A percentile compares a stretch with the other conserved stretches of the same genome.
Conservation (phyloP, 208 protist species). For the Herpetomonas tarakana region DNA sequence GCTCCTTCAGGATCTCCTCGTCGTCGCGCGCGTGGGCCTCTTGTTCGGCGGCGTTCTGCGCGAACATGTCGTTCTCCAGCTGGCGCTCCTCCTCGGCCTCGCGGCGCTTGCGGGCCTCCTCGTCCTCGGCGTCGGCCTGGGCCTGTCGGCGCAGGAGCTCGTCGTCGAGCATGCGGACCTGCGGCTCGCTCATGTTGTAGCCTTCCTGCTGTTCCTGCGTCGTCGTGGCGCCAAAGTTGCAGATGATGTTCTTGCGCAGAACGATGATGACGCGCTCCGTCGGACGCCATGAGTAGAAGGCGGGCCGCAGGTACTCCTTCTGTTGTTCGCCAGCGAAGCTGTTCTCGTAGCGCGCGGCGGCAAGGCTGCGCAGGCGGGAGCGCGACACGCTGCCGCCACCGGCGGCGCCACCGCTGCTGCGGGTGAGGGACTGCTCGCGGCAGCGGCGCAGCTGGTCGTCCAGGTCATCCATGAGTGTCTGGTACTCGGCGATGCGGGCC, state of each 20-base stretch:
- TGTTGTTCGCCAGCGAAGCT: constrained; percentile 70
- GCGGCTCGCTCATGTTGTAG: constrained; percentile 54
- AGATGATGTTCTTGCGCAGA: constrained; percentile 63
- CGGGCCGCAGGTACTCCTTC: constrained; percentile 74
- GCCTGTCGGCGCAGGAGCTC: constrained; percentile 37
- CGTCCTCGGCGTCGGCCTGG: constrained; percentile 21
- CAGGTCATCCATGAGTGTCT: constrained; percentile 72
- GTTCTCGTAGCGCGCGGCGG: constrained; percentile 37
- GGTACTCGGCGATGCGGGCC: constrained; percentile 64
- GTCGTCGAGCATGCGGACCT: constrained; percentile 59
- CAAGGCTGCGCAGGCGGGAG: constrained; percentile 13
- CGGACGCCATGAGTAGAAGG: constrained; percentile 74
- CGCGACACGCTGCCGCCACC: constrained; percentile 6
- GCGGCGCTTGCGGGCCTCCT: constrained; percentile 16
- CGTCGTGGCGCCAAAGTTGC: constrained; percentile 46
- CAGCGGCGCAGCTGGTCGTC: constrained; percentile 66
- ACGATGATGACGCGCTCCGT: constrained; percentile 71
- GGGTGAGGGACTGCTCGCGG: constrained; percentile 24
- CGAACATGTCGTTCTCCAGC: constrained; percentile 47
- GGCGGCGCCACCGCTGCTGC: constrained; percentile 3
- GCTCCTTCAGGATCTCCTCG: constrained; percentile 30
- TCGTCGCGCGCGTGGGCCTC: constrained; percentile 17
- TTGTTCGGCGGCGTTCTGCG: constrained; percentile 20
- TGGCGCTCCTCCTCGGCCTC: constrained; percentile 15
- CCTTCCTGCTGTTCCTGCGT: constrained; percentile 32